These are phyloP conservation scores for Zymoseptoria tritici DNA, from an alignment of 2,329 filamentous ascomycete genomes.

Conservation along the genomic window DNA sequence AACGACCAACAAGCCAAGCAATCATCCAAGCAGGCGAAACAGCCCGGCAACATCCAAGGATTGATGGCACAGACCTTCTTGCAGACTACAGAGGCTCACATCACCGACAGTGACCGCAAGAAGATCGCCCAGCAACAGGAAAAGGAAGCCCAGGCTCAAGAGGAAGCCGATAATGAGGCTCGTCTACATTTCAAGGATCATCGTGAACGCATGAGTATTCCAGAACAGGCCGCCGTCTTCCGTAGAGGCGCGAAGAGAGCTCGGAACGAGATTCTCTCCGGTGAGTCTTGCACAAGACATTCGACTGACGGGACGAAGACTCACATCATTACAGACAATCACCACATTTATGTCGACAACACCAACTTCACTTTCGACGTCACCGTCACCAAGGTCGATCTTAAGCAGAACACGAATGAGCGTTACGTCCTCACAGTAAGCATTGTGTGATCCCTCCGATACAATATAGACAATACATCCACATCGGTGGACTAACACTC, in stretches of 20 bases:
- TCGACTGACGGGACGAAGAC: neutral
- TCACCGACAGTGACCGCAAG: conserved; percentile 23
- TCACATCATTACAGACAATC: conserved; percentile 41
- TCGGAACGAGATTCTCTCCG: conserved; percentile 22
- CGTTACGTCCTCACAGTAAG: conserved; percentile 55
- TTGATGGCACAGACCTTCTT: conserved; percentile 29
- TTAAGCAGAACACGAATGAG: conserved; percentile 45
- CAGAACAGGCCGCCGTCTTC: conserved; percentile 19
- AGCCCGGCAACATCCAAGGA: conserved; percentile 10
- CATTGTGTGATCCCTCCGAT: conserved; percentile 5
- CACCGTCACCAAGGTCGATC: conserved; percentile 49
- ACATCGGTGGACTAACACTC: conserved; percentile 10
- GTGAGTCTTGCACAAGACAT: conserved; percentile 27
- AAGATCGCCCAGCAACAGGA: conserved; percentile 21
- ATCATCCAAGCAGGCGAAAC: conserved; percentile 13
- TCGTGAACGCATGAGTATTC: conserved; percentile 11
- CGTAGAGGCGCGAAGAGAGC: conserved; percentile 20
- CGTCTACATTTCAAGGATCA: conserved; percentile 12
- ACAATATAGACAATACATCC: neutral
- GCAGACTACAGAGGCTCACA: conserved; percentile 24
- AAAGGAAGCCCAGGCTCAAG: conserved; percentile 3
- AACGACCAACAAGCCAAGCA: conserved; percentile 27
- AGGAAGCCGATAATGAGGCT: conserved; percentile 15
- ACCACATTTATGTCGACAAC: conserved; percentile 57
- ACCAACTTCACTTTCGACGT: conserved; percentile 59